phyloP scores from a whole-genome alignment of 257 asterid genomes.

The Ophiorrhiza pumila region DNA sequence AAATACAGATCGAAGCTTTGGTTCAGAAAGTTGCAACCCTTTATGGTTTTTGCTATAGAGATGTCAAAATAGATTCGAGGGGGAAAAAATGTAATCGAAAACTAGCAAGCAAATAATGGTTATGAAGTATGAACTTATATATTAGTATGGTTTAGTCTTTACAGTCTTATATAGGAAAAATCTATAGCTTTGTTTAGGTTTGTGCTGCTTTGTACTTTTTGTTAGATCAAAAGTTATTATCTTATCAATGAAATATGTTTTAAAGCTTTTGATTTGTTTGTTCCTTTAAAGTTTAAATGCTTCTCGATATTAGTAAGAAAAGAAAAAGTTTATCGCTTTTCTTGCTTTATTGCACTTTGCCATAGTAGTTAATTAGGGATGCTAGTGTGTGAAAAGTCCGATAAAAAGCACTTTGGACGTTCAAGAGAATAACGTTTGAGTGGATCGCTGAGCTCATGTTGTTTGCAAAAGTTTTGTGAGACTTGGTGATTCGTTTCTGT shows the following conservation, averaged over 20 bases:
- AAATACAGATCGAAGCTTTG: not conserved
- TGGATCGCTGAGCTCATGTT: slow-evolving; percentile 25
- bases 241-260: slow-evolving; percentile 13
- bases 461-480: slow-evolving; percentile 24
- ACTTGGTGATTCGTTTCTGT: slow-evolving; percentile 21
- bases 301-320: slow-evolving; percentile 1
- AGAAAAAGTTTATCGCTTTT: not conserved
- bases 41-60: slow-evolving; percentile 12
- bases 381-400: slow-evolving; percentile 20
- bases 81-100: not conserved
- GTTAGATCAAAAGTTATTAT: slow-evolving; percentile 34
- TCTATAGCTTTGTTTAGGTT: slow-evolving; percentile 26
- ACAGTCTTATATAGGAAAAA: slow-evolving; percentile 38
- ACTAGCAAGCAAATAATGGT: slow-evolving; percentile 11
- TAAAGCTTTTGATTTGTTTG: slow-evolving; percentile 21
- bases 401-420: not conserved
- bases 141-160: slow-evolving; percentile 14
- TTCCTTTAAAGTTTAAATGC: slow-evolving; percentile 21
- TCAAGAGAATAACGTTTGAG: slow-evolving; percentile 20
- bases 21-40: slow-evolving; percentile 5
- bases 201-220: slow-evolving; percentile 26
- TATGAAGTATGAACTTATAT: no score
- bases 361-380: slow-evolving; percentile 18
- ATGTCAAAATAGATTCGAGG: slow-evolving; percentile 10
- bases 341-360: slow-evolving; percentile 8